Conservation (phyloP, 2,329 filamentous ascomycete species). For the Aspergillus hiratsukae region DNA sequence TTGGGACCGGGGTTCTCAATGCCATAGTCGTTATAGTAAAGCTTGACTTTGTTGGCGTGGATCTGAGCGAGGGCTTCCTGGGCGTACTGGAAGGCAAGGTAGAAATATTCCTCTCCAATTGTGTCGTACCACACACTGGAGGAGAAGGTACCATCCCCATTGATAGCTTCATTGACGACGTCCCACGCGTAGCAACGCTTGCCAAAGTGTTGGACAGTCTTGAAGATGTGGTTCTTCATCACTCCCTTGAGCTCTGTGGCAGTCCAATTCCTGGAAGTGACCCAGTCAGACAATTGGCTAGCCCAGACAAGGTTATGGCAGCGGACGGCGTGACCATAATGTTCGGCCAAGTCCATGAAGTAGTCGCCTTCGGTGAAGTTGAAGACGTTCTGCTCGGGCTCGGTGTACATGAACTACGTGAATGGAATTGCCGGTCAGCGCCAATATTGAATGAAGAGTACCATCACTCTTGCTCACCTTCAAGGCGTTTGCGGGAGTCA, state of each 20-base stretch:
- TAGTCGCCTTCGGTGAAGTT: slow-evolving; percentile 53
- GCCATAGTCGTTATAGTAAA: slow-evolving; percentile 40
- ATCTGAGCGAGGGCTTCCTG: slow-evolving; percentile 33
- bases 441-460: neutral
- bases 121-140: slow-evolving; percentile 36
- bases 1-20: slow-evolving; percentile 35
- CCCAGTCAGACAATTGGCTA: slow-evolving; percentile 43
- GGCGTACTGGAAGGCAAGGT: slow-evolving; percentile 39
- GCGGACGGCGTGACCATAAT: slow-evolving; percentile 44
- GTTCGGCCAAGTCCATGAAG: slow-evolving; percentile 32
- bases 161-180: slow-evolving; percentile 33
- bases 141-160: slow-evolving; percentile 39
- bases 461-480: slow-evolving; percentile 28
- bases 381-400: slow-evolving; percentile 53
- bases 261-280: slow-evolving; percentile 49
- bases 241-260: slow-evolving; percentile 50
- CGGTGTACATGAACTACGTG: slow-evolving; percentile 54
- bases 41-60: slow-evolving; percentile 21
- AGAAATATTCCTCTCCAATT: slow-evolving; percentile 40
- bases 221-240: slow-evolving; percentile 40
- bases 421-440: neutral
- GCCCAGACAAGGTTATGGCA: slow-evolving; percentile 56
- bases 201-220: slow-evolving; percentile 21
- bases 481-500: slow-evolving; percentile 59
- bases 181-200: slow-evolving; percentile 27